phyloP scores from a whole-genome alignment of 176 grass and related monocot species.

The Bromus sterilis region DNA sequence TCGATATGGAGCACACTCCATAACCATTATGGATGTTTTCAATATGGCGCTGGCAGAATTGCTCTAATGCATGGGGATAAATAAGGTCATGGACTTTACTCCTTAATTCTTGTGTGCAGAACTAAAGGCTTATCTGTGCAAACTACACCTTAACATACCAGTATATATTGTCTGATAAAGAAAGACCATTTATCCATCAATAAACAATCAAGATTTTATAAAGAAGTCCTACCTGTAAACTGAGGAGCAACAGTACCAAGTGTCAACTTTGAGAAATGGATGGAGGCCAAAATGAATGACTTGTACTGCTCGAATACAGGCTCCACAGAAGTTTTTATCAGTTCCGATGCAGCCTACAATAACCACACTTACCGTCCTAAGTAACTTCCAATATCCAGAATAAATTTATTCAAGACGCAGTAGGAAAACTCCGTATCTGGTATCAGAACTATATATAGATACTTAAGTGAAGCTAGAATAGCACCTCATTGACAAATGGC shows the following conservation, averaged over 20 bases:
- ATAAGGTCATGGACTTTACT: neutral
- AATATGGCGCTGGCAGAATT: too few relatives aligned
- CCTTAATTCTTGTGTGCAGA: neutral
- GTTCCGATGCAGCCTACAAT: slow-evolving; percentile 85
- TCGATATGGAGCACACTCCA: too few relatives aligned
- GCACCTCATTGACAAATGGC: slow-evolving; percentile 88
- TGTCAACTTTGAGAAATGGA: slow-evolving; percentile 94
- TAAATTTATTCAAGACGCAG: slow-evolving; percentile 19
- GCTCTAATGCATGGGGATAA: neutral
- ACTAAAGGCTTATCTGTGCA: neutral
- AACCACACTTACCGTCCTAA: slow-evolving; percentile 15
- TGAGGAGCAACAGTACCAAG: slow-evolving; percentile 98
- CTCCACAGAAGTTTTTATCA: slow-evolving; percentile 89
- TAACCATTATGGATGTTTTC: too few relatives aligned
- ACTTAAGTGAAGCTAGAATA: slow-evolving; percentile 16
- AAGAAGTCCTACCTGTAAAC: slow-evolving; percentile 64
- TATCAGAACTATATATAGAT: neutral
- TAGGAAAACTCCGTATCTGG: slow-evolving; percentile 14
- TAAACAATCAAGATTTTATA: neutral
- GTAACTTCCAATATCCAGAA: slow-evolving; percentile 16
- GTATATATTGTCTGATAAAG: neutral
- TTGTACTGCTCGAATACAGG: slow-evolving; percentile 98
- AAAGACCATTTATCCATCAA: slow-evolving; percentile 8
- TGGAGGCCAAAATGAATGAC: slow-evolving; percentile 70
- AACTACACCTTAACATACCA: neutral